These are phyloP conservation scores for Talaromyces sp. DNA, from an alignment of 2,329 filamentous ascomycete species.

Conservation along the genomic window DNA sequence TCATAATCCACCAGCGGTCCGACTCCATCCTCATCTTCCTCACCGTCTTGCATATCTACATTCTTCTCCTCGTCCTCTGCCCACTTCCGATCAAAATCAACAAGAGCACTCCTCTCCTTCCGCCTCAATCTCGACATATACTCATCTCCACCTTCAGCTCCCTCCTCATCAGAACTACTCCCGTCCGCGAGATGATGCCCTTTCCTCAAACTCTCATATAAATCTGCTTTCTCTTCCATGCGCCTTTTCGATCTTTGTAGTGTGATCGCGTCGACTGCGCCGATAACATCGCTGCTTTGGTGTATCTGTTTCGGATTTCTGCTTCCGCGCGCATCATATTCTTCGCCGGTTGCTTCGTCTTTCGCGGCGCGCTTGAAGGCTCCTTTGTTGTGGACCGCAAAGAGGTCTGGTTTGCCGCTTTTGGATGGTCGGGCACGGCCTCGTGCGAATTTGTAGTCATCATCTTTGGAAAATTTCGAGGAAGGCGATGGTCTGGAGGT, in stretches of 20 bases:
- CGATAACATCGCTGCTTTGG: slow-evolving; percentile 60
- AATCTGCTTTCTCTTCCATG: slow-evolving; percentile 84
- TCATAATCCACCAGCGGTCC: slow-evolving; percentile 77
- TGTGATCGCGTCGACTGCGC: slow-evolving; percentile 56
- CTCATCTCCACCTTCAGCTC: slow-evolving; percentile 28
- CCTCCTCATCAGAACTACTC: slow-evolving; percentile 34
- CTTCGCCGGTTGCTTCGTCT: slow-evolving; percentile 55
- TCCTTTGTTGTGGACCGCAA: slow-evolving; percentile 64
- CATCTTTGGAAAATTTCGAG: not conserved
- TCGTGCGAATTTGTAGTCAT: slow-evolving; percentile 38
- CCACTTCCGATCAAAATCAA: slow-evolving; percentile 98
- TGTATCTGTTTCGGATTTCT: slow-evolving; percentile 59
- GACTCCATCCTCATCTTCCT: slow-evolving; percentile 43
- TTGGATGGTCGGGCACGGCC: slow-evolving; percentile 46
- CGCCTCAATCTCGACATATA: slow-evolving; percentile 59
- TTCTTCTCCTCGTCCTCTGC: slow-evolving; percentile 61
- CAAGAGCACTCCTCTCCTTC: slow-evolving; percentile 59
- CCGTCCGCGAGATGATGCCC: slow-evolving; percentile 69
- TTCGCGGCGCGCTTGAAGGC: slow-evolving; percentile 62
- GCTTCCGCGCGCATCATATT: slow-evolving; percentile 34
- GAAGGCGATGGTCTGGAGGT: slow-evolving; percentile 30
- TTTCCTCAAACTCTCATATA: slow-evolving; percentile 87
- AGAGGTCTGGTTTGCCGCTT: slow-evolving; percentile 65
- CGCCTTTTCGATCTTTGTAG: slow-evolving; percentile 69
- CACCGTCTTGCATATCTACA: slow-evolving; percentile 33